phyloP scores from a whole-genome alignment of 2,329 filamentous ascomycete genomes.

The Ascochyta pisi region DNA sequence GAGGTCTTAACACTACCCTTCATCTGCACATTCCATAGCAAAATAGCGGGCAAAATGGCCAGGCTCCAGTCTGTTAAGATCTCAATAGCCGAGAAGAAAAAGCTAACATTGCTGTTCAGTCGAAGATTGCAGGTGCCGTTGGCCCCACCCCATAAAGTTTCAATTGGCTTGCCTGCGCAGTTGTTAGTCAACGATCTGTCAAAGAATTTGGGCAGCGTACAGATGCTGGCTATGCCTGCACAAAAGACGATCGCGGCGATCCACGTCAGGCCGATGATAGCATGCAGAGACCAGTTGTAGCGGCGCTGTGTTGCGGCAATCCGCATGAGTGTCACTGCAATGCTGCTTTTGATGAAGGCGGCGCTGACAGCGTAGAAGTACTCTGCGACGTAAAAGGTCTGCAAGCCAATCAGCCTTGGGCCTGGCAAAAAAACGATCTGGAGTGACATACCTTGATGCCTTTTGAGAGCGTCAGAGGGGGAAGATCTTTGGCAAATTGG shows the following conservation, averaged over 20 bases:
- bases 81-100: slow-evolving; percentile 32
- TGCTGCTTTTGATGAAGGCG: slow-evolving; percentile 30
- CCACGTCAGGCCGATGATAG: slow-evolving; percentile 21
- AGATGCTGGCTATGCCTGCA: slow-evolving; percentile 30
- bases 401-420: background rate
- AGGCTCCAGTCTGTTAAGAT: slow-evolving; percentile 30
- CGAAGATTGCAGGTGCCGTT: slow-evolving; percentile 27
- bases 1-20: slow-evolving; percentile 51
- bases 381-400: slow-evolving; percentile 31
- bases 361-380: slow-evolving; percentile 31
- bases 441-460: slow-evolving; percentile 23
- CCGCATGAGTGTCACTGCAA: slow-evolving; percentile 29
- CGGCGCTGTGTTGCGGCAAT: slow-evolving; percentile 21
- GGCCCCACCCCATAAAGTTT: slow-evolving; percentile 31
- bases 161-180: slow-evolving; percentile 24
- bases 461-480: slow-evolving; percentile 18
- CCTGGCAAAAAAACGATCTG: background rate
- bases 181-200: background rate
- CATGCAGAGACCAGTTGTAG: slow-evolving; percentile 20
- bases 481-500: slow-evolving; percentile 19
- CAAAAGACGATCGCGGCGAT: slow-evolving; percentile 27
- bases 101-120: slow-evolving; percentile 29
- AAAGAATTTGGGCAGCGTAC: slow-evolving; percentile 6
- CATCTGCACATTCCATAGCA: slow-evolving; percentile 36
- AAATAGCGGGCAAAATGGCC: slow-evolving; percentile 25